Conservation (phyloP, 2,329 filamentous ascomycete genomes). For the Lanzia echinophila region DNA sequence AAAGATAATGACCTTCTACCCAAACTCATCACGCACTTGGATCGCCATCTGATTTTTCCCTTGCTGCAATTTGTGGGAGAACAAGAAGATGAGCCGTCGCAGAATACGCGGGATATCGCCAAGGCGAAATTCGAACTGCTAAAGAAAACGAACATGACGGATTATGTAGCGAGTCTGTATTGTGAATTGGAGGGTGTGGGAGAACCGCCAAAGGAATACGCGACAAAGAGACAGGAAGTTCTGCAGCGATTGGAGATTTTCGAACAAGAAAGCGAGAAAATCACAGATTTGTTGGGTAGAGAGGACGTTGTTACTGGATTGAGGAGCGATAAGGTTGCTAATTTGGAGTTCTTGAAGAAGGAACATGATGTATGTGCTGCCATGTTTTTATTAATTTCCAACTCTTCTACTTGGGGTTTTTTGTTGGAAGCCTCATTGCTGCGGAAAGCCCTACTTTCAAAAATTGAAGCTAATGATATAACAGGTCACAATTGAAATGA, state of each 20-base stretch:
- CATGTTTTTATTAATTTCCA: background rate
- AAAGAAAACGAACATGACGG: slow-evolving; percentile 97
- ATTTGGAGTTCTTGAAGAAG: slow-evolving; percentile 97
- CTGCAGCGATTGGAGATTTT: slow-evolving; percentile 74
- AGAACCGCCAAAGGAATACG: slow-evolving; percentile 75
- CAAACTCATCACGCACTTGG: slow-evolving; percentile 84
- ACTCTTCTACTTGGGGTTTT: too few species aligned
- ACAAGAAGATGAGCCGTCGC: slow-evolving; percentile 68
- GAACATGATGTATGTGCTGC: slow-evolving; percentile 68
- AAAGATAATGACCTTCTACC: slow-evolving; percentile 59
- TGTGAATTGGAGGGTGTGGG: slow-evolving; percentile 78
- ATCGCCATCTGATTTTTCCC: slow-evolving; percentile 93
- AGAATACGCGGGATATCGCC: slow-evolving; percentile 67
- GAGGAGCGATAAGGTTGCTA: slow-evolving; percentile 94
- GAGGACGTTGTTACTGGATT: slow-evolving; percentile 87
- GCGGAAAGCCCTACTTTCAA: too few species aligned
- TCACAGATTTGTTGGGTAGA: slow-evolving; percentile 77
- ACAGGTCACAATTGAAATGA: slow-evolving; percentile 85
- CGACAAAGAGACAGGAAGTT: slow-evolving; percentile 83
- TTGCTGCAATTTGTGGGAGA: slow-evolving; percentile 86
- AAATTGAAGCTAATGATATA: slow-evolving; percentile 13
- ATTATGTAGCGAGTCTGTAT: slow-evolving; percentile 90
- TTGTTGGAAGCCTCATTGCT: background rate
- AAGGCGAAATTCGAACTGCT: slow-evolving; percentile 89
- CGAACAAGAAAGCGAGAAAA: slow-evolving; percentile 82